Conservation (phyloP, 495 filamentous ascomycete species). For the Hypoxylon intermedium region DNA sequence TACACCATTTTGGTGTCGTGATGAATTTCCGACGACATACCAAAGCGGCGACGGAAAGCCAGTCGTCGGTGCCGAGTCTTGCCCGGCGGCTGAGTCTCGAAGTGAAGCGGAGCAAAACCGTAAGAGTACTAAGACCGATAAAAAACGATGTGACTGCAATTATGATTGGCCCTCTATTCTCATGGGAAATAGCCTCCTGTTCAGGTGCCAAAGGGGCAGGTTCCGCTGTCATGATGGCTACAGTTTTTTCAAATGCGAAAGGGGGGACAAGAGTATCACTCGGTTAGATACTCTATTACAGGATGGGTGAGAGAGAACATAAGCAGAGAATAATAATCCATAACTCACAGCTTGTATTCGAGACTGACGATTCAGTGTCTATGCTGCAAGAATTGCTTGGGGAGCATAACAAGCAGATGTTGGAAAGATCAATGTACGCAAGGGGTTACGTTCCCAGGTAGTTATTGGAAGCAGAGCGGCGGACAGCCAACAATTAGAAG, state of each 20-base stretch:
- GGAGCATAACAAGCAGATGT: no score
- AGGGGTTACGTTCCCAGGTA: no score
- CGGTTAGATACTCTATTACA: slow-evolving; percentile 6
- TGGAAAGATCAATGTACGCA: no score
- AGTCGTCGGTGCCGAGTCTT: neutral
- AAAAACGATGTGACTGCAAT: neutral
- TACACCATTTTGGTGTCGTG: neutral
- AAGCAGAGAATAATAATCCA: no score
- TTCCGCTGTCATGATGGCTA: neutral
- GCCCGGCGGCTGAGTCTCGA: neutral
- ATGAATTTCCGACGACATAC: neutral
- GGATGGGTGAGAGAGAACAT: no score
- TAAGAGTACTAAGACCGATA: neutral
- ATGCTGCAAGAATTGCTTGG: no score
- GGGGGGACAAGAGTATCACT: neutral
- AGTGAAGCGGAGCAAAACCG: neutral
- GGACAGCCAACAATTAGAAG: no score
- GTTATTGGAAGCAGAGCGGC: no score
- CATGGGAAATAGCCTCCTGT: neutral
- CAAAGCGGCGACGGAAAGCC: neutral
- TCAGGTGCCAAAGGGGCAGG: neutral
- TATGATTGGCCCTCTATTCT: neutral
- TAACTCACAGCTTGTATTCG: no score
- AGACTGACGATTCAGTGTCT: no score
- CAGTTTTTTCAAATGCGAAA: no score